Evolutionary conservation across 2,329 filamentous ascomycete species (phyloP), one percentile per base, ranked within the genome.

Genomic region (Rhinocladiella similis): DNA sequence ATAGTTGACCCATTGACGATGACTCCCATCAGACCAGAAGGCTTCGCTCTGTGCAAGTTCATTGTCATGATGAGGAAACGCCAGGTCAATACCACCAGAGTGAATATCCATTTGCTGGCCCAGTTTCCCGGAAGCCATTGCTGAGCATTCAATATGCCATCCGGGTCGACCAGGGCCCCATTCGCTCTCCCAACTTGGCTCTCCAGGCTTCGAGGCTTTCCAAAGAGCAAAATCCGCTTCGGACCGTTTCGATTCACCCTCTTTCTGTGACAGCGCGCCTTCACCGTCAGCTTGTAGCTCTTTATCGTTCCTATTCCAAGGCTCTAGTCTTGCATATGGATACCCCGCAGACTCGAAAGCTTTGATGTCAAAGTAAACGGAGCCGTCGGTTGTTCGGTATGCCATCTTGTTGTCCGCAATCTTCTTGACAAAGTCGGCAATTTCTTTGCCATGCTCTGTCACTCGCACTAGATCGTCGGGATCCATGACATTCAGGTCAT

Each of bases 141-240:
- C 91, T 1, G 88, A 92, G 84, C 93, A 97, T 76, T 97, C 92
- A 67, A 97, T 97, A 69, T 97, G 93, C 93, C 93, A 97, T 16
- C 93, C 93, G 1, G 93, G 93, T 43, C 93, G 81, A 3, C 92
- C 92, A 54, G 86, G 80, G 3, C 93, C 91, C 92, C 93, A 97
- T 3, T 86, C 85, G 65, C 89, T 94, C 4, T 85, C 80, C 93
- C 93, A 97, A 63, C 84, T 89, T 0, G 93, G 93, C 78, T 97
- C 93, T 42, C 93, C 93, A 13, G 90, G 84, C 75, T 96, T 97
- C 1, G 88, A 92, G 52, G 87, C 86, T 72, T 97, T 97, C 92
- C 91, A 97, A 1, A 97, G 77, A 0, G 91, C 92, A 73, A 97
- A 97, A 68, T 97, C 92, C 5, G 88, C 87, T 1, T 86, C 79